Conservation (phyloP, 225 moss, liverwort and hornwort genomes). For the Bryum argenteum region DNA sequence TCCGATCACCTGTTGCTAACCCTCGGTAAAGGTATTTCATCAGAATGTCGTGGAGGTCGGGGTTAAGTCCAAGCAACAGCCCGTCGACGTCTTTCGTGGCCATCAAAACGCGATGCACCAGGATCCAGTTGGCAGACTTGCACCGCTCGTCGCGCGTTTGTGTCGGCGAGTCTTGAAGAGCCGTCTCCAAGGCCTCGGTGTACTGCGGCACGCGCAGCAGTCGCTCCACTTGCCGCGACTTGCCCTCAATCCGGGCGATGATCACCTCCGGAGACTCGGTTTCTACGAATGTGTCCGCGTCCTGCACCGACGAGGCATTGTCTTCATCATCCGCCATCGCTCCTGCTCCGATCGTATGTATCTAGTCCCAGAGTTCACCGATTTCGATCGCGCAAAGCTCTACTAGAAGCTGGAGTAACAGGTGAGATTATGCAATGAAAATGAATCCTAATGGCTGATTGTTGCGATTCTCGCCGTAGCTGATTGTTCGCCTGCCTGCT, state of each 20-base stretch:
- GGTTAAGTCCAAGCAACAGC: slow-evolving; percentile 68
- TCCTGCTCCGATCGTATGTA: slow-evolving; percentile 1
- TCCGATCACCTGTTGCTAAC: slow-evolving; percentile 89
- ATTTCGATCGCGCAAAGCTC: slow-evolving; percentile 16
- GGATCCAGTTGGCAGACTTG: slow-evolving; percentile 94
- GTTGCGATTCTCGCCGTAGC: slow-evolving; percentile 1
- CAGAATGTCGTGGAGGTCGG: slow-evolving; percentile 79
- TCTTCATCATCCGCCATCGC: slow-evolving; percentile 56
- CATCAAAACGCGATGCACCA: slow-evolving; percentile 97
- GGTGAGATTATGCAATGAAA: background rate
- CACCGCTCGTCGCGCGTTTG: slow-evolving; percentile 93
- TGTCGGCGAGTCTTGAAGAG: slow-evolving; percentile 77
- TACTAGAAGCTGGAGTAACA: background rate
- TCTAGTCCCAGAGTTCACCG: slow-evolving; percentile 2
- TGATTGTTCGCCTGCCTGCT: background rate
- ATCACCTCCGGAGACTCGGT: slow-evolving; percentile 87
- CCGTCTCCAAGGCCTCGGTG: slow-evolving; percentile 77
- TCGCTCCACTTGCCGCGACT: slow-evolving; percentile 91
- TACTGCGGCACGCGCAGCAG: slow-evolving; percentile 75
- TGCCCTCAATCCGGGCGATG: slow-evolving; percentile 84
- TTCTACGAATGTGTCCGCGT: slow-evolving; percentile 75
- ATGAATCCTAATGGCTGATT: background rate
- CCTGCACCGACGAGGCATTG: slow-evolving; percentile 51
- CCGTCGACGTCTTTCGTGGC: slow-evolving; percentile 87
- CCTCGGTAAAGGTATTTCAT: slow-evolving; percentile 99